phyloP scores from a whole-genome alignment of 192 early-diverging fungal species.

The Coemansia sp. region DNA sequence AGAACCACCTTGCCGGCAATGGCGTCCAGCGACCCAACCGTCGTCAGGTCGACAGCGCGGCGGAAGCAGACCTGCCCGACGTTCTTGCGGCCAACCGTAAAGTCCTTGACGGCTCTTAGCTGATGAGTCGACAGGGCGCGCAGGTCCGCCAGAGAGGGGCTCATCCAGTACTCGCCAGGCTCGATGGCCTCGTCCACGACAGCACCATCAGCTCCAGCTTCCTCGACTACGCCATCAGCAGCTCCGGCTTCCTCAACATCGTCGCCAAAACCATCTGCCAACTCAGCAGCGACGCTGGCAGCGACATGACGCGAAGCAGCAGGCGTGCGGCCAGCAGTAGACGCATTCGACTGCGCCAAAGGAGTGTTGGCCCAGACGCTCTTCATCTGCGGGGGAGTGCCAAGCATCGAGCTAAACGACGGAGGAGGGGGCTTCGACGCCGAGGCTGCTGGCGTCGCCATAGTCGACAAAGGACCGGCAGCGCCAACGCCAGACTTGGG shows the following conservation, averaged over 20 bases:
- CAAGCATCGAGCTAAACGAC: not conserved
- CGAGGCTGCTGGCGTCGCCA: conserved; percentile 13
- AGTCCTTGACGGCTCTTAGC: conserved; percentile 72
- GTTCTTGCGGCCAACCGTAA: conserved; percentile 70
- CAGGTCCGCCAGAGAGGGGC: conserved; percentile 76
- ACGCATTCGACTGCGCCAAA: not conserved
- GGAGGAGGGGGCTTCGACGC: not conserved
- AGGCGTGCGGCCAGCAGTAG: conserved; percentile 1
- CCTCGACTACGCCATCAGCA: not conserved
- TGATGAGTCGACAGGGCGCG: conserved; percentile 68
- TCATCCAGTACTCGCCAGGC: conserved; percentile 67
- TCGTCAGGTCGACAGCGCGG: conserved; percentile 81
- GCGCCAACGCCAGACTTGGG: conserved; percentile 41
- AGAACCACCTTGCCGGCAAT: conserved; percentile 86
- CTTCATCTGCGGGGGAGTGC: conserved; percentile 20
- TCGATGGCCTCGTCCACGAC: conserved; percentile 7
- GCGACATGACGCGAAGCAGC: not conserved
- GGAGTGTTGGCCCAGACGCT: conserved; percentile 29
- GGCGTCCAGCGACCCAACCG: conserved; percentile 57
- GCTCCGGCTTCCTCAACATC: not conserved
- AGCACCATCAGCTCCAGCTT: conserved; percentile 10
- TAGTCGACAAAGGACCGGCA: not conserved
- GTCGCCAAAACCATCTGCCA: too few relatives aligned
- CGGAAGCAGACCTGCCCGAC: conserved; percentile 81
- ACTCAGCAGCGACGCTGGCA: not conserved